Base-by-base conservation (phyloP, 768 basidiomycete genomes). In the Leccinum ochraceum region DNA sequence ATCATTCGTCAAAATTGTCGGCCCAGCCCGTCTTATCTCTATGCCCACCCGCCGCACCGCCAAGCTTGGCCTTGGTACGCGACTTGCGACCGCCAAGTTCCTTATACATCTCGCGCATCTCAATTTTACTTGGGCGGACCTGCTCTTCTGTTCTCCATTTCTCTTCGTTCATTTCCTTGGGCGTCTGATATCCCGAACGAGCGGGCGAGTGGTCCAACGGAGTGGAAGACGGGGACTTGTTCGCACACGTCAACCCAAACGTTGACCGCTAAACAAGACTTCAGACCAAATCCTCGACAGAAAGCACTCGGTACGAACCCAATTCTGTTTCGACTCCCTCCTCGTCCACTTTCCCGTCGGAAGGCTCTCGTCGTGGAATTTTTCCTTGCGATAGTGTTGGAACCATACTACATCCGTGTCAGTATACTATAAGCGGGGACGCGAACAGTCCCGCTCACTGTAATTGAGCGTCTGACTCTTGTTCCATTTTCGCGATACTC, bases 51-150 rank as follows among this genome's bases (percentile, higher is more conserved):
- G 80, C 82, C 2, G 80, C 69, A 59, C 83, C 83, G 6, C 89
- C 91, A 46, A 92, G 77, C 74, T 92, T 94, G 42, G 80, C 79
- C 77, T 96, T 97, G 16, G 71, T 76, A 68, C 82, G 84, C 3
- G 86, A 79, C 75, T 95, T 97, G 63, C 94, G 82, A 16, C 94
- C 94, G 20, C 89, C 90, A 10, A 95, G 77, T 58, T 92, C 89
- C 76, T 95, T 95, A 78, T 96, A 97, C 81, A 89, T 87, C 67
- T 89, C 90, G 44, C 94, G 83, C 89, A 94, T 93, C 74, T 94
- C 92, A 3, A 85, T 61, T 75, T 95, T 96, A 53, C 84, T 84
- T 30, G 90, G 92, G 50, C 72, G 67, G 20, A 75, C 79, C 20
- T 79, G 77, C 10, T 87, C 84, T 6, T 83, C 83, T 62, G 85